These are phyloP conservation scores for Penicillium turbatum DNA, from an alignment of 495 filamentous ascomycete species.

Conservation along the genomic window DNA sequence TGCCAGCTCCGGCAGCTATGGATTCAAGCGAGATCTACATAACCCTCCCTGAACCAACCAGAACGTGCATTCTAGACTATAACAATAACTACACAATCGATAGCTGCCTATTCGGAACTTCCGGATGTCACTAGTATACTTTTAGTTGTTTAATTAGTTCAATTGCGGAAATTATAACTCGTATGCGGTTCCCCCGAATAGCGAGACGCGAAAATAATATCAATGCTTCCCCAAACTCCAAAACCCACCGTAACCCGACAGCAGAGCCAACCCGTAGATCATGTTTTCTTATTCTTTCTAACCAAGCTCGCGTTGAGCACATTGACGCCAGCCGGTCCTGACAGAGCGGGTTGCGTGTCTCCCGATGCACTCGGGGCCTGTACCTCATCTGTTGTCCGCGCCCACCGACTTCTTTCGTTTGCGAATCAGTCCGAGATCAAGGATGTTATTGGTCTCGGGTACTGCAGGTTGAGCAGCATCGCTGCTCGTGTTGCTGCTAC, in stretches of 20 bases:
- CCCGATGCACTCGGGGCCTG: constrained; percentile 16
- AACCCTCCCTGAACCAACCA: background rate
- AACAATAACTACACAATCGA: background rate
- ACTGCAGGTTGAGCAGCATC: constrained; percentile 28
- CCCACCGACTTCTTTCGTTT: constrained; percentile 49
- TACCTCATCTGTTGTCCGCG: constrained; percentile 13
- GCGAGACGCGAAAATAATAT: background rate
- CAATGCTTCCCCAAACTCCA: background rate
- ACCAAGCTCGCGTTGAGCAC: constrained; percentile 55
- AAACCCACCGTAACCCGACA: background rate
- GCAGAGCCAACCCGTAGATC: background rate
- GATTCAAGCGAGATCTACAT: background rate
- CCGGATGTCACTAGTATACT: background rate
- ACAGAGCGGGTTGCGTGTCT: constrained; percentile 25
- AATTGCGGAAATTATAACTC: background rate
- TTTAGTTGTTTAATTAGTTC: no score
- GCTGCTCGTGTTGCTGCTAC: constrained; percentile 30
- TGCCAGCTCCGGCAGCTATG: background rate
- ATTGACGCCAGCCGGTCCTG: constrained; percentile 46
- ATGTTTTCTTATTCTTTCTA: constrained; percentile 61
- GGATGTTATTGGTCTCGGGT: constrained; percentile 27
- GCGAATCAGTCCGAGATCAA: constrained; percentile 47
- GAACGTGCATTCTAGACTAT: background rate
- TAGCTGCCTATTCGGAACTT: background rate
- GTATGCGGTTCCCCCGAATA: background rate